Evolutionary conservation across 768 basidiomycete species (phyloP).

Genomic region (Daedaleopsis nitida): DNA sequence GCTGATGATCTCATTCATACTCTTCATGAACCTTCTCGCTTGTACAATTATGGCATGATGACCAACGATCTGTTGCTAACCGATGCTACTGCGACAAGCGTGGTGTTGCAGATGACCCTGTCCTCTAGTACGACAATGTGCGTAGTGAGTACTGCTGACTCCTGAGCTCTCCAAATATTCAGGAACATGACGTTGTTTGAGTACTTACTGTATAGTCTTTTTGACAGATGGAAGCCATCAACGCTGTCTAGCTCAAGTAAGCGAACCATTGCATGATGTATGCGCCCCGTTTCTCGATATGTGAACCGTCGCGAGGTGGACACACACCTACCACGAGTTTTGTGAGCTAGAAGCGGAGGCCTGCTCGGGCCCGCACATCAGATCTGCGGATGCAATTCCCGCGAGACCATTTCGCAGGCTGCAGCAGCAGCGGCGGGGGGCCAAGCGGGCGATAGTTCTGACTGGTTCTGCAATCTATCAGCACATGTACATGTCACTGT

Average conservation of each 20-base stretch:
- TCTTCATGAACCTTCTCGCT: too few relatives aligned
- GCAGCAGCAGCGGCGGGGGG: not conserved
- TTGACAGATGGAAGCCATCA: not conserved
- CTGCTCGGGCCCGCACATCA: not conserved
- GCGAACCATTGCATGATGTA: not conserved
- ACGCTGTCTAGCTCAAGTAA: not conserved
- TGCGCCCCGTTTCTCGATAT: too few relatives aligned
- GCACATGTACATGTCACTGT: not conserved
- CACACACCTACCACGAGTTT: too few relatives aligned
- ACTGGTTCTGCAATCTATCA: constrained; percentile 1
- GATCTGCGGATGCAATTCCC: not conserved
- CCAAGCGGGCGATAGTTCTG: not conserved
- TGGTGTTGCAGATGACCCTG: not conserved
- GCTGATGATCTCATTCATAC: too few relatives aligned
- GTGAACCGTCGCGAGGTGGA: too few relatives aligned
- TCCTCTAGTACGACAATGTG: not conserved
- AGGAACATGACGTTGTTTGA: not conserved
- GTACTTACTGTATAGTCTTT: not conserved
- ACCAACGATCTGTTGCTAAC: too few relatives aligned
- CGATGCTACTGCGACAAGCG: not conserved
- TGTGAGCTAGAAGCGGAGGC: too few relatives aligned
- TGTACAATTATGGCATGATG: too few relatives aligned
- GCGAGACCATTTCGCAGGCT: not conserved
- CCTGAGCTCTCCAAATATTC: not conserved
- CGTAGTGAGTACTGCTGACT: not conserved